Base-by-base conservation (phyloP, 352 stramenopile genomes). In the Phytophthora cryptogea region DNA sequence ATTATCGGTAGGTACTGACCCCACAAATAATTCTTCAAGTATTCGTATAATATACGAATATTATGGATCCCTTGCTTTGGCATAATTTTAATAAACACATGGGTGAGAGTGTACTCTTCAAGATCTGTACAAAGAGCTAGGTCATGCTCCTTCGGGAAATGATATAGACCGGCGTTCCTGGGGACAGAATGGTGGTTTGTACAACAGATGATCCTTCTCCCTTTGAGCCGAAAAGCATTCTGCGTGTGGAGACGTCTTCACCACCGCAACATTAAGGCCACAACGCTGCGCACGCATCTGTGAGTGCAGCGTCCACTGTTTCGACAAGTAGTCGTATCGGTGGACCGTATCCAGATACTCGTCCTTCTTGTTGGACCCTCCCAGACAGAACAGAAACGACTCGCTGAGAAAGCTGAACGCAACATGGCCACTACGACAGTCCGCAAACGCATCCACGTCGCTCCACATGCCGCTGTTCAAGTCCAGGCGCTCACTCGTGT, bases 341-440 rank as follows among this genome's bases (percentile, higher is more conserved):
- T 88, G 78, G 9, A 92, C 83, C 8, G 75, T 69, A 45, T 88
- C 76, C 44, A 90, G 40, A 43, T 90, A 88, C 57, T 88, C 80
- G 55, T 92, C 82, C 39, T 88, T 88, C 52, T 88, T 86, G 61
- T 88, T 89, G 27, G 83, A 89, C n/a, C 83, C 83, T 2, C 83
- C 83, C 6, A 90, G 52, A 23, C 70, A 81, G 49, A 88, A 90
- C n/a, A 90, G 41, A 23, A 89, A 92, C 26, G 78, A 86, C 36
- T 90, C 78, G 8, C 70, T 66, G 4, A 90, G 56, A 50, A 88
- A 80, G 5, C 72, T 74, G 26, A 88, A 69, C 0, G 80, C 83
- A 3, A 77, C 78, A 28, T 92, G 83, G 27, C 83, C 83, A 35
- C 83, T 90, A 13, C 80, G 76, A 30, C 68, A 82, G 59, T 89